phyloP scores from a whole-genome alignment of 1,139 yeast genomes.

The Meyerozyma sp. region DNA sequence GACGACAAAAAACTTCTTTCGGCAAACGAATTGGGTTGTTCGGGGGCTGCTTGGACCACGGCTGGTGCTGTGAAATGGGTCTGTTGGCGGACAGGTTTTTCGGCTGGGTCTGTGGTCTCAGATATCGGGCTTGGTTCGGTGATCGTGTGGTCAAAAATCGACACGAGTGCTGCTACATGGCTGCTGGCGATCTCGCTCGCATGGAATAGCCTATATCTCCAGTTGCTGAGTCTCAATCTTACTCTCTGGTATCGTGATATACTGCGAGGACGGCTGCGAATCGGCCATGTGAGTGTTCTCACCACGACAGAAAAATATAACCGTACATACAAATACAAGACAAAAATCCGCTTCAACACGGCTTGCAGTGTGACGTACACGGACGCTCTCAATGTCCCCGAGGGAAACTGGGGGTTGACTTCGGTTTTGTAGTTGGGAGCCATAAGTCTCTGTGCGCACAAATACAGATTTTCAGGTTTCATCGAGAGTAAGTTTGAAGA shows the following conservation, averaged over 20 bases:
- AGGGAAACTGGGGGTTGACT: neutral
- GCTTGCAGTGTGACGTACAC: neutral
- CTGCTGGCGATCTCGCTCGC: neutral
- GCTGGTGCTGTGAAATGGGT: no score
- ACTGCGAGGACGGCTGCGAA: neutral
- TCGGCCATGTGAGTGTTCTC: neutral
- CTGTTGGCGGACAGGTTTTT: no score
- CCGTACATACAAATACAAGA: neutral
- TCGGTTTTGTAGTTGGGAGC: neutral
- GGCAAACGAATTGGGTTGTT: no score
- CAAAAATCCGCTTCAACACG: neutral
- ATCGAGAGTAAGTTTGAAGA: no score
- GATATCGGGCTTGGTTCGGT: no score
- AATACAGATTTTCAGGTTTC: no score
- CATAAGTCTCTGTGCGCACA: neutral
- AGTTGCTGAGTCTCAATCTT: neutral
- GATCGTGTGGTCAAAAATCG: neutral
- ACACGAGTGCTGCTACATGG: conserved; percentile 1
- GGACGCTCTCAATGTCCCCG: neutral
- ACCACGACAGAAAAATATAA: neutral
- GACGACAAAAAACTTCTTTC: no score
- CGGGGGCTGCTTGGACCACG: no score
- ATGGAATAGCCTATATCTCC: neutral
- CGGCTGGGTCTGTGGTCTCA: neutral
- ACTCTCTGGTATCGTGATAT: neutral